Conservation (phyloP, 352 stramenopile species). For the Globisporangium middletonii region DNA sequence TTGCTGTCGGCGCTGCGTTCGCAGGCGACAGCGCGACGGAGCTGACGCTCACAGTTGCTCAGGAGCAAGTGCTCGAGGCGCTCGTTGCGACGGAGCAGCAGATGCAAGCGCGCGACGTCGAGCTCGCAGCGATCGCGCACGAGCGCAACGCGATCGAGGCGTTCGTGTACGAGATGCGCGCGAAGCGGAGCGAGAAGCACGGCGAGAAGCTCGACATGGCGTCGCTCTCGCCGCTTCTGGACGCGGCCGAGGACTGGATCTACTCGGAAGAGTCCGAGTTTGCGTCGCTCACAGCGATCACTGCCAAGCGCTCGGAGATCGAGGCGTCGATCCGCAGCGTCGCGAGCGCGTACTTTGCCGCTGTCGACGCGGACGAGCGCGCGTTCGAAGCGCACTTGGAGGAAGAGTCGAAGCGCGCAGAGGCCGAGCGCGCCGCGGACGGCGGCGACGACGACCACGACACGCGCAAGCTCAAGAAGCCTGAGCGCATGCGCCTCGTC, state of each 20-base stretch:
- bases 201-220: conserved; percentile 61
- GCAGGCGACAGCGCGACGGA: conserved; percentile 14
- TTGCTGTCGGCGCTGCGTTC: conserved; percentile 75
- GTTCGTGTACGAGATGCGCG: conserved; percentile 89
- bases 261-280: conserved; percentile 85
- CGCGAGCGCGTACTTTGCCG: conserved; percentile 66
- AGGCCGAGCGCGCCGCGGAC: conserved; percentile 62
- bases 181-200: conserved; percentile 65
- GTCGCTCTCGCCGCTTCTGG: conserved; percentile 60
- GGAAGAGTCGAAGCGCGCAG: conserved; percentile 62
- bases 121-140: conserved; percentile 65
- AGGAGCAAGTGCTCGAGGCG: conserved; percentile 20
- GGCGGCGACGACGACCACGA: conserved; percentile 89
- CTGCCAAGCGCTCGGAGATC: conserved; percentile 47
- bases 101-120: conserved; percentile 68
- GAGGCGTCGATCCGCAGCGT: conserved; percentile 40
- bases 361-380: conserved; percentile 52
- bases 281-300: conserved; percentile 52
- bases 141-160: conserved; percentile 88
- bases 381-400: conserved; percentile 73
- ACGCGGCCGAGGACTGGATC: conserved; percentile 88
- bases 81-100: conserved; percentile 53
- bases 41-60: conserved; percentile 19
- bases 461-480: conserved; percentile 90
- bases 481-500: conserved; percentile 91